phyloP scores from a whole-genome alignment of 1,139 yeast genomes.

The Saccharomycopsis phalli region DNA sequence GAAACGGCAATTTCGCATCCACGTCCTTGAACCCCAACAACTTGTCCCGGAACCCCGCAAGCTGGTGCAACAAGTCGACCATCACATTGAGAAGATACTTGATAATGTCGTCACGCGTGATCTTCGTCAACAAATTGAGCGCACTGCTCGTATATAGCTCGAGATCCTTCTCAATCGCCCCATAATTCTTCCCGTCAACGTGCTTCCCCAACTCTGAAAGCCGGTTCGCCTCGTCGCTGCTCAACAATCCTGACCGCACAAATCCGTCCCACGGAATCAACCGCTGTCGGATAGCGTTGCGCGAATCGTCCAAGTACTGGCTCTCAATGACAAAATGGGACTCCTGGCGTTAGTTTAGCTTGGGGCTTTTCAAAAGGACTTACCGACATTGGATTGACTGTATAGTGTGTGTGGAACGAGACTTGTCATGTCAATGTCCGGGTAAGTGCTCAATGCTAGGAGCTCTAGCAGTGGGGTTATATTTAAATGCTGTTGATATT shows the following conservation, averaged over 20 bases:
- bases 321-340: constrained; percentile 38
- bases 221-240: constrained; percentile 55
- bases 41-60: constrained; percentile 38
- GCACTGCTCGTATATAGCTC: constrained; percentile 50
- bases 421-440: too few species aligned
- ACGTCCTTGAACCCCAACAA: constrained; percentile 36
- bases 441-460: too few species aligned
- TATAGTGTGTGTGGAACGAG: too few species aligned
- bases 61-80: constrained; percentile 48
- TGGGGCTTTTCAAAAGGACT: too few species aligned
- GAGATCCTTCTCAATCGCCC: constrained; percentile 34
- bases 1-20: constrained; percentile 45
- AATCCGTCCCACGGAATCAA: constrained; percentile 93
- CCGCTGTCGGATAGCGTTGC: constrained; percentile 66
- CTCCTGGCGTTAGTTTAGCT: too few species aligned
- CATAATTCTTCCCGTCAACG: constrained; percentile 30
- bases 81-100: constrained; percentile 64
- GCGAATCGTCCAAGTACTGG: constrained; percentile 63
- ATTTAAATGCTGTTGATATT: too few species aligned
- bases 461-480: too few species aligned
- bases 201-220: constrained; percentile 56
- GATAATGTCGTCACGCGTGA: constrained; percentile 56
- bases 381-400: too few species aligned
- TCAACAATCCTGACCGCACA: constrained; percentile 62
- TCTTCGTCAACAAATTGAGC: constrained; percentile 45